Evolutionary conservation across 441 rosid species (phyloP).

Genomic region (Gossypium trilobum): DNA sequence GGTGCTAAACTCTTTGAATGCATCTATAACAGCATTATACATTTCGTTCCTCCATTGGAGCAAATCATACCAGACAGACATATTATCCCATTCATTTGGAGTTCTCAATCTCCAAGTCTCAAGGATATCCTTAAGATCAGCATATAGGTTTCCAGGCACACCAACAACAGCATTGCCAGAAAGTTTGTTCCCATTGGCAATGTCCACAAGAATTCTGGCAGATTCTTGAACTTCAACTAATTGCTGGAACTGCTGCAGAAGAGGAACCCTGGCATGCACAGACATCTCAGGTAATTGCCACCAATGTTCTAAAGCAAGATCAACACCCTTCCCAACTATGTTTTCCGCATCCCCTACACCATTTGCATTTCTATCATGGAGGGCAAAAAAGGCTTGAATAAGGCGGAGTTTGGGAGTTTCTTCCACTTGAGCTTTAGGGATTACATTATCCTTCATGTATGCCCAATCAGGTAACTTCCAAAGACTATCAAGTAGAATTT

Average conservation of each 20-base stretch:
- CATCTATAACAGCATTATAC: slow-evolving; percentile 83
- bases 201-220: slow-evolving; percentile 69
- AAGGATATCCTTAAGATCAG: slow-evolving; percentile 93
- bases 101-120: slow-evolving; percentile 97
- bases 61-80: slow-evolving; percentile 93
- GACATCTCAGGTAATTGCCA: slow-evolving; percentile 99
- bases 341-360: slow-evolving; percentile 87
- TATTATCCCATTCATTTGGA: slow-evolving; percentile 96
- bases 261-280: slow-evolving; percentile 82
- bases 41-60: slow-evolving; percentile 98
- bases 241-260: slow-evolving; percentile 93
- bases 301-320: slow-evolving; percentile 92
- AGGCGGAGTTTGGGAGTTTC: slow-evolving; percentile 90
- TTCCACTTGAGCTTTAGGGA: slow-evolving; percentile 95
- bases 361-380: slow-evolving; percentile 73
- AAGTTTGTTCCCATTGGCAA: slow-evolving; percentile 72
- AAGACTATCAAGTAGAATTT: slow-evolving; percentile 83
- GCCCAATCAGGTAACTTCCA: slow-evolving; percentile 98
- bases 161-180: slow-evolving; percentile 53
- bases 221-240: slow-evolving; percentile 97
- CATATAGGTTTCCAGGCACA: slow-evolving; percentile 67
- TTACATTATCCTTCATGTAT: slow-evolving; percentile 84
- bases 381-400: slow-evolving; percentile 80
- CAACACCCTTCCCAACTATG: slow-evolving; percentile 78
- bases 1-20: slow-evolving; percentile 69